These are phyloP conservation scores for Penicillium sp. DNA, from an alignment of 2,329 filamentous ascomycete species.

Conservation along the genomic window DNA sequence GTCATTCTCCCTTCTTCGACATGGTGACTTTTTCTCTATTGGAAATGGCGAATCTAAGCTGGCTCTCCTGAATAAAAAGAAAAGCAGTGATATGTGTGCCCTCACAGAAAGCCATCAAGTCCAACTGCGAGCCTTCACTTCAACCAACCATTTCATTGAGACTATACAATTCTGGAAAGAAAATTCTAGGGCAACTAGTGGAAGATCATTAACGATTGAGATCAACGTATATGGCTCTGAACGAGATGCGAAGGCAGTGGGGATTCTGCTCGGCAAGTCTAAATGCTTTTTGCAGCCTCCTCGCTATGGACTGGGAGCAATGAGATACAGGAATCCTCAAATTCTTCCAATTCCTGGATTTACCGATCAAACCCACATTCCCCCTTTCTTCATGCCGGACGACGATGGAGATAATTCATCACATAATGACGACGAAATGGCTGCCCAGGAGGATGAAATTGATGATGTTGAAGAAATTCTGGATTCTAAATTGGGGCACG, in stretches of 20 bases:
- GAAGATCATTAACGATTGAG: not conserved
- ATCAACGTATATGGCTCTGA: constrained; percentile 1
- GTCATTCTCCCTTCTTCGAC: not conserved
- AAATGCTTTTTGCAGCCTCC: constrained; percentile 2
- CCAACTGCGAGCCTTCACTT: not conserved
- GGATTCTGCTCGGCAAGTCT: not conserved
- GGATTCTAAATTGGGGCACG: not conserved
- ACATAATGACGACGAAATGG: not conserved
- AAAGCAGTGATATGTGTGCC: not conserved
- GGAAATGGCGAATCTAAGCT: not conserved
- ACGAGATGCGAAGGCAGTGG: not conserved
- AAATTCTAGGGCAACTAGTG: not conserved
- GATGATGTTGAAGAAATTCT: not conserved
- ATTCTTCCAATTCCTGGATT: not conserved
- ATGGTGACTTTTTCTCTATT: not conserved
- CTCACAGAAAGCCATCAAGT: not conserved
- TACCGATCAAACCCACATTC: not conserved
- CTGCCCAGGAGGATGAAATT: not conserved
- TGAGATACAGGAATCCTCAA: constrained; percentile 2
- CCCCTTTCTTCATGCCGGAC: not conserved
- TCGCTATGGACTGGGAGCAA: not conserved
- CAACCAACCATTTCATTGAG: not conserved
- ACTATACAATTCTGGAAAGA: not conserved
- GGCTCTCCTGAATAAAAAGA: not conserved
- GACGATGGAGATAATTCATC: not conserved